A percentile compares a stretch with the other conserved stretches of the same genome.
These are phyloP conservation scores for Berberis thunbergii DNA, from an alignment of 164 flowering plant genomes.

Conservation along the genomic window DNA sequence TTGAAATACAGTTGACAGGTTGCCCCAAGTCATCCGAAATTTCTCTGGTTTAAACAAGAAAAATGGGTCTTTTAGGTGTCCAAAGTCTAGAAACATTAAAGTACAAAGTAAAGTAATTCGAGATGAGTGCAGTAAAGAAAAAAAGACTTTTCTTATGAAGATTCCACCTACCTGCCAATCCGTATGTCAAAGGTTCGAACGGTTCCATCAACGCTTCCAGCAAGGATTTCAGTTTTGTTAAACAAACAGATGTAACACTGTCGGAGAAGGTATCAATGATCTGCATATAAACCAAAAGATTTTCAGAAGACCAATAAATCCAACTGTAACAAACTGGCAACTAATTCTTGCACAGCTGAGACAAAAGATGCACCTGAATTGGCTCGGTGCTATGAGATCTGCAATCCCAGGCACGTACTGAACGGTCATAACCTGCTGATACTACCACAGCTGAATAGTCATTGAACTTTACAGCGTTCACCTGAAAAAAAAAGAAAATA, in stretches of 20 bases:
- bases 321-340: background rate
- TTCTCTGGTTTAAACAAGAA: conserved; percentile 41
- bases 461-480: conserved; percentile 91
- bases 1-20: conserved; percentile 85
- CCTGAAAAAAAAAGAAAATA: conserved; percentile 30
- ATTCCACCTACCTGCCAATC: conserved; percentile 71
- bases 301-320: background rate
- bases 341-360: background rate
- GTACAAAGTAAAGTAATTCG: background rate
- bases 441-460: conserved; percentile 78
- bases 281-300: conserved; percentile 28
- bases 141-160: background rate
- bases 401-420: conserved; percentile 94
- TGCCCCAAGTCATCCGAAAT: conserved; percentile 77
- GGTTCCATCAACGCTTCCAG: conserved; percentile 97
- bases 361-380: conserved; percentile 55
- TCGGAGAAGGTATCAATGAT: conserved; percentile 76
- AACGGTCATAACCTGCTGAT: conserved; percentile 92
- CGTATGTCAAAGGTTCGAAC: conserved; percentile 94
- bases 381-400: conserved; percentile 94
- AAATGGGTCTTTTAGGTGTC: conserved; percentile 5
- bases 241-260: conserved; percentile 86
- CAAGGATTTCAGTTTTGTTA: conserved; percentile 88
- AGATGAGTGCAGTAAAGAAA: background rate
- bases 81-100: background rate